A percentile compares a stretch with the other conserved stretches of the same genome.
Evolutionary conservation across 2,329 filamentous ascomycete species (phyloP).

Genomic region (Penicillium occitanis): DNA sequence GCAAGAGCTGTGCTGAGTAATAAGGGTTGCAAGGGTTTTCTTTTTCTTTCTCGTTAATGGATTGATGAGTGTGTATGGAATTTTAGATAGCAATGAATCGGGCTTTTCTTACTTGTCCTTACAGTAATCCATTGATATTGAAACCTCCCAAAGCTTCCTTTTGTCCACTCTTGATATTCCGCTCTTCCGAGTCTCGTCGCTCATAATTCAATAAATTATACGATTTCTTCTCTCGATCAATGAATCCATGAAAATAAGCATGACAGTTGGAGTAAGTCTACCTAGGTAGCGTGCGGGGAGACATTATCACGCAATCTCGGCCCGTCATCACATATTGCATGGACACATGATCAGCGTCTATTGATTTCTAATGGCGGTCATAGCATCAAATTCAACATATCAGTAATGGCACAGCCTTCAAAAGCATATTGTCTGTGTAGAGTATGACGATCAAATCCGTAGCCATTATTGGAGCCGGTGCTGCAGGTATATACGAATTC

Average conservation of each 20-base stretch:
- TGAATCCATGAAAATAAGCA: background rate
- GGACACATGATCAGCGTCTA: background rate
- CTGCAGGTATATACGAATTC: constrained; percentile 26
- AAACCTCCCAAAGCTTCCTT: background rate
- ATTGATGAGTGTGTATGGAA: constrained; percentile 5
- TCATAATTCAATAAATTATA: too few species aligned
- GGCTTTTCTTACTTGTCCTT: background rate
- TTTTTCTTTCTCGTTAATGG: constrained; percentile 11
- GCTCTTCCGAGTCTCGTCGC: too few species aligned
- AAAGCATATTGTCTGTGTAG: background rate
- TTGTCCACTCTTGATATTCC: too few species aligned
- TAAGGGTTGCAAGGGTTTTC: constrained; percentile 4
- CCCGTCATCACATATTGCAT: constrained; percentile 7
- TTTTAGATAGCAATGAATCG: constrained; percentile 20
- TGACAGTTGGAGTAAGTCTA: background rate
- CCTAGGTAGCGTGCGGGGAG: constrained; percentile 3
- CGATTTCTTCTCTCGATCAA: too few species aligned
- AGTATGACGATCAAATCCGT: constrained; percentile 25
- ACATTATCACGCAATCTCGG: constrained; percentile 11
- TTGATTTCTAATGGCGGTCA: background rate
- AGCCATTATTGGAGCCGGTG: constrained; percentile 35
- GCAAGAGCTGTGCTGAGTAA: constrained; percentile 2
- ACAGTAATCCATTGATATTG: background rate
- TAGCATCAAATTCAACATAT: background rate
- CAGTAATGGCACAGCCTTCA: background rate